These are phyloP conservation scores for Picea engelmannii DNA, from an alignment of 83 land plant genomes.

Conservation along the genomic window DNA sequence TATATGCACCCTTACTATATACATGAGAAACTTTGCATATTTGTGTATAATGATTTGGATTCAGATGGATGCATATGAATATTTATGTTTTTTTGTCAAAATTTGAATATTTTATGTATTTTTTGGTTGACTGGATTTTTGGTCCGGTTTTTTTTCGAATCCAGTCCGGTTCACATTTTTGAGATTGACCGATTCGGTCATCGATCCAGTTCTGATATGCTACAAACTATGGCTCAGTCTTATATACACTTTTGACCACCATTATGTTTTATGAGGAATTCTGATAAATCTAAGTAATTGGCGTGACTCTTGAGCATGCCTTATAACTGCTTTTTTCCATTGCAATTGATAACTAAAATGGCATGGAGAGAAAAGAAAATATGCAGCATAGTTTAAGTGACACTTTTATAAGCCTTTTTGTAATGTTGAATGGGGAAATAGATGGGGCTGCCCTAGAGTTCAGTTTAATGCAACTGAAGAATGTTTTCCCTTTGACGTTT, in stretches of 20 bases:
- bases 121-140: too few relatives aligned
- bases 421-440: constrained; percentile 5
- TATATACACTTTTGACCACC: not conserved
- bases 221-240: not conserved
- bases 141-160: too few relatives aligned
- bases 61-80: too few relatives aligned
- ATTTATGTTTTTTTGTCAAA: too few relatives aligned
- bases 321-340: not conserved
- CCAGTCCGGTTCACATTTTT: too few relatives aligned
- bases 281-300: not conserved
- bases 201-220: too few relatives aligned
- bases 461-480: not conserved
- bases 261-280: not conserved
- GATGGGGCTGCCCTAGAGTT: not conserved
- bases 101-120: too few relatives aligned
- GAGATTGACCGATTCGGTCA: too few relatives aligned
- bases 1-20: too few relatives aligned
- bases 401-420: not conserved
- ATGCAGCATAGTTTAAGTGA: not conserved
- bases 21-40: too few relatives aligned
- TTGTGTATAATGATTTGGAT: too few relatives aligned
- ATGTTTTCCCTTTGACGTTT: not conserved
- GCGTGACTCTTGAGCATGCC: not conserved
- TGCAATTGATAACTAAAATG: not conserved
- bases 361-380: constrained; percentile 1